phyloP scores from a whole-genome alignment of 805 yeast genomes.

The Starmerella apicola region DNA sequence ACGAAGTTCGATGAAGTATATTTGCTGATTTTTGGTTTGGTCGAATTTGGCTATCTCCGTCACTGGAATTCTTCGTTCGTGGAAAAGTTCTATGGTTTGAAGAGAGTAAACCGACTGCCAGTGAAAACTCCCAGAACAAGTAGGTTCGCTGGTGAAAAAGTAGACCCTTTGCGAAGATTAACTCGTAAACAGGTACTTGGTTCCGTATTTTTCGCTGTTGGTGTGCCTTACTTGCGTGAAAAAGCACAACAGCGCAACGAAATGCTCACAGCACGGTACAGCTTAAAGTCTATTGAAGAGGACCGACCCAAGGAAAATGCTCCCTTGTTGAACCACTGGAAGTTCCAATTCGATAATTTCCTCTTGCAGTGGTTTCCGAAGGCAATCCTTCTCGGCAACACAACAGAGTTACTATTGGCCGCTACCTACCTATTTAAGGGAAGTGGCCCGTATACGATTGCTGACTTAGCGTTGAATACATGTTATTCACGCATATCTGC shows the following conservation, averaged over 20 bases:
- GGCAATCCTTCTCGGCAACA: constrained; percentile 35
- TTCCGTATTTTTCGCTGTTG: constrained; percentile 42
- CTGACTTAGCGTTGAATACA: constrained; percentile 49
- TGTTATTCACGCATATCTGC: constrained; percentile 48
- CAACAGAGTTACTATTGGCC: constrained; percentile 44
- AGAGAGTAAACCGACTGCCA: constrained; percentile 36
- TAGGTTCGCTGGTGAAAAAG: constrained; percentile 25
- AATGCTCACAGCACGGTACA: constrained; percentile 44
- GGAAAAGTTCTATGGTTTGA: constrained; percentile 84
- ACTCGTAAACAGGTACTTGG: constrained; percentile 40
- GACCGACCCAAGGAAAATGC: constrained; percentile 20
- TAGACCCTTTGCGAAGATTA: constrained; percentile 44
- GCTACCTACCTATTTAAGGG: constrained; percentile 56
- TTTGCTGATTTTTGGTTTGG: constrained; percentile 41
- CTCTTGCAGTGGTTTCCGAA: constrained; percentile 55
- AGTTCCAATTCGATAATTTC: constrained; percentile 23
- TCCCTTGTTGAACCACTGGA: constrained; percentile 21
- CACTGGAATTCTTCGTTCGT: constrained; percentile 78
- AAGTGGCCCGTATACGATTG: constrained; percentile 47
- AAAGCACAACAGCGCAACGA: constrained; percentile 58
- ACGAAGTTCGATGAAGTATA: constrained; percentile 70
- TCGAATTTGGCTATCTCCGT: constrained; percentile 60
- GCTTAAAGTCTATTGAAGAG: constrained; percentile 36
- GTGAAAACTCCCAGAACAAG: constrained; percentile 23
- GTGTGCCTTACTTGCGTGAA: constrained; percentile 55